These are phyloP conservation scores for Neoboletus subvelutipes DNA, from an alignment of 768 basidiomycete genomes.

Conservation along the genomic window DNA sequence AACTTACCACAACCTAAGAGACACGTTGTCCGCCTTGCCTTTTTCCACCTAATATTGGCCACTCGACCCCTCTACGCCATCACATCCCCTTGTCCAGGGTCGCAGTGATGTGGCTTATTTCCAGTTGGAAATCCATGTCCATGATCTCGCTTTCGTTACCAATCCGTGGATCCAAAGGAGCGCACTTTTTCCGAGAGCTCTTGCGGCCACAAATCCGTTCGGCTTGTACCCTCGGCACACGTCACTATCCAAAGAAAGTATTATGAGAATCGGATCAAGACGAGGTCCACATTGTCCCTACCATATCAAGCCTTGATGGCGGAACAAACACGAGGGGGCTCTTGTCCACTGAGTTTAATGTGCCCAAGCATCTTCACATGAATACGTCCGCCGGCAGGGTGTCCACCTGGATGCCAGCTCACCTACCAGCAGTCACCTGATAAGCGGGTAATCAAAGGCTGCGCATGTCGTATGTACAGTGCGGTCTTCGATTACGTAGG, in stretches of 20 bases:
- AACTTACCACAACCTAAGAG: constrained; percentile 2
- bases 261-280: constrained; percentile 13
- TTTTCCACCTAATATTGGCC: background rate
- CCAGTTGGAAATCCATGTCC: background rate
- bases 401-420: background rate
- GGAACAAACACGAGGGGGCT: constrained; percentile 1
- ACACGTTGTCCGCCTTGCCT: constrained; percentile 17
- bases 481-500: constrained; percentile 22
- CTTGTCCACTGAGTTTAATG: background rate
- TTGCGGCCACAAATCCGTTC: background rate
- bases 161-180: constrained; percentile 1
- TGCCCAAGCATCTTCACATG: background rate
- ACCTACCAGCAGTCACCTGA: background rate
- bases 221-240: background rate
- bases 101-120: background rate
- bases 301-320: constrained; percentile 4
- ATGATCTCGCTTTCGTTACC: background rate
- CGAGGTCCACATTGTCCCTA: background rate
- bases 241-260: constrained; percentile 1
- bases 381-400: background rate
- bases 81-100: constrained; percentile 4
- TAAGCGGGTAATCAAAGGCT: constrained; percentile 2
- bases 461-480: background rate
- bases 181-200: constrained; percentile 13
- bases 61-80: background rate